Evolutionary conservation across 306 rosid species (phyloP).

Genomic region (Rosa multiflora): DNA sequence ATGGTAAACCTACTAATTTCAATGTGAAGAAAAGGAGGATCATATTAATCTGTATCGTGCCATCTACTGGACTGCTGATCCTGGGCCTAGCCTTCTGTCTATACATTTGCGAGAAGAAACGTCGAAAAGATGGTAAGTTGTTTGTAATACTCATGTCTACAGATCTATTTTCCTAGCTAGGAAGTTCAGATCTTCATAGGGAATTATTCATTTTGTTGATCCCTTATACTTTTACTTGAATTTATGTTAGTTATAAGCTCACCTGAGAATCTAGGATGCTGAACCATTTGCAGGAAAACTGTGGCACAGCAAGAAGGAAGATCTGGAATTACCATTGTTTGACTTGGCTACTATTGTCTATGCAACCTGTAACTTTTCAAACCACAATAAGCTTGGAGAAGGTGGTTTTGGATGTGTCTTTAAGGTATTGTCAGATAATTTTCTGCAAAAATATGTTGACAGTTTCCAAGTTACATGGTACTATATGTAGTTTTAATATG

Average conservation of each 20-base stretch:
- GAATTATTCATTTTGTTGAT: no score
- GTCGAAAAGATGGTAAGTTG: neutral
- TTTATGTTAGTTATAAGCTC: neutral
- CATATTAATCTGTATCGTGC: neutral
- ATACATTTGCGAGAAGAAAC: neutral
- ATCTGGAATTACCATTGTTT: neutral
- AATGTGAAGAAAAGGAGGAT: neutral
- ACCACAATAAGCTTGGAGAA: slow-evolving; percentile 1
- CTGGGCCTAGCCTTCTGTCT: neutral
- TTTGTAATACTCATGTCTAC: neutral
- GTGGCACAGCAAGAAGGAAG: neutral
- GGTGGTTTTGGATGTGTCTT: slow-evolving; percentile 6
- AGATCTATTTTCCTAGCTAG: neutral
- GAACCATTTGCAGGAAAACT: neutral
- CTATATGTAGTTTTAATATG: neutral
- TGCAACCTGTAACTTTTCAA: neutral
- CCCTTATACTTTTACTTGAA: neutral
- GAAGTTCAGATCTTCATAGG: neutral
- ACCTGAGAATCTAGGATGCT: neutral
- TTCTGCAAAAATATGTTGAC: neutral
- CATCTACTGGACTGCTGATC: neutral
- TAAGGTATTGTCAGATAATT: neutral
- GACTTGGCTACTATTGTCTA: neutral
- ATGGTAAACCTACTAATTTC: neutral
- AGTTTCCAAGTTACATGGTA: neutral